Evolutionary conservation across 2,329 filamentous ascomycete genomes (phyloP).

Genomic region (Paraconiothyrium brasiliense): DNA sequence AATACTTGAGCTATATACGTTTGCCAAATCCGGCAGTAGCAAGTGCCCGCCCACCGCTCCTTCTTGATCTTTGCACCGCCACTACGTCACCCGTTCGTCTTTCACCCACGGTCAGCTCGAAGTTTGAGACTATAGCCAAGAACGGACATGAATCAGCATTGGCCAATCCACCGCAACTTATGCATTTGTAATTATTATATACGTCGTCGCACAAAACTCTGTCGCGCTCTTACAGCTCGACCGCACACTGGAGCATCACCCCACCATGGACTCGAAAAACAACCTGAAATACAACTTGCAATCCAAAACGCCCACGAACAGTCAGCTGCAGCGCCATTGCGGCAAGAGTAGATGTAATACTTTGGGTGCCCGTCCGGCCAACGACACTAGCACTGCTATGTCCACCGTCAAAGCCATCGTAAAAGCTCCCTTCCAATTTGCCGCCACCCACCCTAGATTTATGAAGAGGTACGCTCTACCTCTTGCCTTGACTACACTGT

Average conservation of each 20-base stretch:
- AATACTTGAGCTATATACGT: too few species aligned
- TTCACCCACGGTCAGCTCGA: neutral
- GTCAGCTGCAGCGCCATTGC: neutral
- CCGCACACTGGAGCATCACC: neutral
- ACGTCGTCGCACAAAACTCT: neutral
- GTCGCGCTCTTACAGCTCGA: neutral
- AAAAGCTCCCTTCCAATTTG: neutral
- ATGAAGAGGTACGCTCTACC: conserved; percentile 7
- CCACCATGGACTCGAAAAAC: neutral
- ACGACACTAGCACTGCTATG: neutral
- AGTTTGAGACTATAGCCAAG: neutral
- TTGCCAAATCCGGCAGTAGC: neutral
- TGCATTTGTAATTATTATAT: neutral
- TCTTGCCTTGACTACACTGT: conserved; percentile 4
- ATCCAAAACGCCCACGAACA: neutral
- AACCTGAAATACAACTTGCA: neutral
- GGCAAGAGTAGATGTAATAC: neutral
- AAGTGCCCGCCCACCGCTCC: neutral
- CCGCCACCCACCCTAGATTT: neutral
- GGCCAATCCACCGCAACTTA: neutral
- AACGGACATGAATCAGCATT: neutral
- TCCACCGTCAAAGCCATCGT: neutral
- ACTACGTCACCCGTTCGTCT: neutral
- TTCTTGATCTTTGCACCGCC: neutral
- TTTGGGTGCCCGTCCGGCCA: neutral